These are phyloP conservation scores for Fraxinus pennsylvanica DNA, from an alignment of 257 asterid genomes.

Conservation along the genomic window DNA sequence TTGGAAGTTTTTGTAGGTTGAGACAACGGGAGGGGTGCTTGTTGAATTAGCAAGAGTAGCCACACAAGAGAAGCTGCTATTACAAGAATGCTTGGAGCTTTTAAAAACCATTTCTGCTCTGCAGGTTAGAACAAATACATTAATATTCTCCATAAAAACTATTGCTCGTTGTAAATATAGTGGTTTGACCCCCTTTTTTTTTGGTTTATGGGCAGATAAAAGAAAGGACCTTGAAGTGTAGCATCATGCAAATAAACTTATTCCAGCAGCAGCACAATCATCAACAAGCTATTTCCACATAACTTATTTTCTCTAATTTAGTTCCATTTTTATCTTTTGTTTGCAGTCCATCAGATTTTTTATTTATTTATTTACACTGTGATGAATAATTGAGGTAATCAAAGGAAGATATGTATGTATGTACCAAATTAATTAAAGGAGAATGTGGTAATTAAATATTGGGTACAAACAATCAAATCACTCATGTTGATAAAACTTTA, in stretches of 20 bases:
- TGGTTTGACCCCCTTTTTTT: slow-evolving; percentile 11
- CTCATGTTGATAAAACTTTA: no score
- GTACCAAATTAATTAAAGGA: no score
- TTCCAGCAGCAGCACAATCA: slow-evolving; percentile 28
- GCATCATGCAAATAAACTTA: slow-evolving; percentile 51
- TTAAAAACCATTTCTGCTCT: slow-evolving; percentile 51
- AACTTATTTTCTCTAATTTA: neutral
- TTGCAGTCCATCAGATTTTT: neutral
- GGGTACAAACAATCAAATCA: no score
- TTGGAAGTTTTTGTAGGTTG: slow-evolving; percentile 33
- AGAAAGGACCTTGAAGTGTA: slow-evolving; percentile 71
- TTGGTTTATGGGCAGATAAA: slow-evolving; percentile 39
- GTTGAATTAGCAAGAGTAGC: slow-evolving; percentile 62
- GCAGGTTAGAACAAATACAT: slow-evolving; percentile 44
- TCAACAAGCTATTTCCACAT: neutral
- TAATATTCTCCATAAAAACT: neutral
- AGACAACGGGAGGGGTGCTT: slow-evolving; percentile 36
- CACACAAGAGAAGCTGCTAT: slow-evolving; percentile 63
- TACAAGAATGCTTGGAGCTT: slow-evolving; percentile 81
- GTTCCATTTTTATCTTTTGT: neutral
- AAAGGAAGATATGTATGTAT: no score
- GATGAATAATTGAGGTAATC: neutral
- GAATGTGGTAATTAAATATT: no score
- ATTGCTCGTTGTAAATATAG: neutral
- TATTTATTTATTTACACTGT: no score